Percentiles rank a stretch among this genome's conserved stretches.
These are phyloP conservation scores for Colletotrichum sp. DNA, from an alignment of 2,329 filamentous ascomycete genomes.

Conservation along the genomic window DNA sequence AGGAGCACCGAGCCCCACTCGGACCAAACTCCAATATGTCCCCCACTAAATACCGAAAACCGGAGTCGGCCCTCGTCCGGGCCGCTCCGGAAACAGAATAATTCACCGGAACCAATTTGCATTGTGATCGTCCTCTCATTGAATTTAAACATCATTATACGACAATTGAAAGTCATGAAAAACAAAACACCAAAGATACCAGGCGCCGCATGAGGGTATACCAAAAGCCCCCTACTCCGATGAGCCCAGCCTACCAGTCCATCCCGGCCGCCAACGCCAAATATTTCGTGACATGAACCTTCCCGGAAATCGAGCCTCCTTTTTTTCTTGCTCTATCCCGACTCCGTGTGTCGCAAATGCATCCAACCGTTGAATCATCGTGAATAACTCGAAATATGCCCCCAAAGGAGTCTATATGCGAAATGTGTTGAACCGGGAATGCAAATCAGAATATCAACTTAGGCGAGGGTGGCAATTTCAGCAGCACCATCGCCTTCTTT, in stretches of 20 bases:
- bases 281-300: neutral
- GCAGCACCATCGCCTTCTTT: conserved; percentile 7
- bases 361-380: neutral
- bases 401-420: conserved; percentile 1
- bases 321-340: conserved; percentile 10
- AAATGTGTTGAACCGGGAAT: neutral
- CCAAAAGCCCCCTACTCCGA: conserved; percentile 10
- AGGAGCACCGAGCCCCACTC: neutral
- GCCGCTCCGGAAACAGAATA: neutral
- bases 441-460: neutral
- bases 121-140: neutral
- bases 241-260: neutral
- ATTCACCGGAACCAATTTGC: neutral
- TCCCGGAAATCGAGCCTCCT: neutral
- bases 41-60: neutral
- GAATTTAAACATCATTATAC: neutral
- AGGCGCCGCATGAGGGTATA: conserved; percentile 17
- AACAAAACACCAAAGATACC: neutral
- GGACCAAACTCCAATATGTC: neutral
- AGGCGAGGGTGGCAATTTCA: neutral
- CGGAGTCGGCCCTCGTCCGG: neutral
- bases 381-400: neutral
- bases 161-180: neutral
- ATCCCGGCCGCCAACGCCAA: conserved; percentile 5
- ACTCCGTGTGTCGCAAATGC: conserved; percentile 16